Conservation (phyloP, 1,139 yeast species). For the Pichia cactophila region DNA sequence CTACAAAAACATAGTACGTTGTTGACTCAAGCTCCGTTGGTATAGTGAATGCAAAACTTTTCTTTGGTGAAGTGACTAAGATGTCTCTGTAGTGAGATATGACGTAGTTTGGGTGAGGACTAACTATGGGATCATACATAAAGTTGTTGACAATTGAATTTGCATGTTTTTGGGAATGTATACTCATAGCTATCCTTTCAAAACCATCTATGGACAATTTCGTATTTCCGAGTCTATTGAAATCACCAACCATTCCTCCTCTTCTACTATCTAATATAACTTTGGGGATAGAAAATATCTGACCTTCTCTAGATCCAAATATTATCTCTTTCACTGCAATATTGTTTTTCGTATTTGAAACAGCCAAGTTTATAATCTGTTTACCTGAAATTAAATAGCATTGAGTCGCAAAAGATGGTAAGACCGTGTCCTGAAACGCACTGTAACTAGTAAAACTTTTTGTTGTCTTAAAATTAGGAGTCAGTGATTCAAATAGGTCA, state of each 20-base stretch:
- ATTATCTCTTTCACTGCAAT: conserved; percentile 67
- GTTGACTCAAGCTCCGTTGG: conserved; percentile 82
- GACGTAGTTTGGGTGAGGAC: conserved; percentile 25
- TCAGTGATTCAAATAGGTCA: conserved; percentile 66
- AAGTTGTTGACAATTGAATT: conserved; percentile 2
- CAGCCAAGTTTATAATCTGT: conserved; percentile 38
- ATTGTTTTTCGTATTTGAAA: conserved; percentile 65
- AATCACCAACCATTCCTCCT: conserved; percentile 17
- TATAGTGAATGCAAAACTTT: conserved; percentile 31
- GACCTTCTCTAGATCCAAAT: conserved; percentile 51
- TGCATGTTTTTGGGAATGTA: conserved; percentile 3
- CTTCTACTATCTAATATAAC: conserved; percentile 55
- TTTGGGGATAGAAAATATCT: conserved; percentile 66
- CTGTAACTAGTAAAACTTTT: conserved; percentile 23
- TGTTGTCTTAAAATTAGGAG: conserved; percentile 36
- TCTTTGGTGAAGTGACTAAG: neutral
- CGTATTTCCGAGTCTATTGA: neutral
- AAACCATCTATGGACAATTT: neutral
- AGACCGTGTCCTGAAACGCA: conserved; percentile 12
- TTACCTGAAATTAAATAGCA: conserved; percentile 58
- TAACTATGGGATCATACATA: conserved; percentile 56
- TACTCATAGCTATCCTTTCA: neutral
- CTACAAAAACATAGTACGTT: conserved; percentile 54
- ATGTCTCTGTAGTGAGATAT: conserved; percentile 18
- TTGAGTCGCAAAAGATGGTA: conserved; percentile 42